phyloP scores from a whole-genome alignment of 768 basidiomycete genomes.

The Suillus sp. region DNA sequence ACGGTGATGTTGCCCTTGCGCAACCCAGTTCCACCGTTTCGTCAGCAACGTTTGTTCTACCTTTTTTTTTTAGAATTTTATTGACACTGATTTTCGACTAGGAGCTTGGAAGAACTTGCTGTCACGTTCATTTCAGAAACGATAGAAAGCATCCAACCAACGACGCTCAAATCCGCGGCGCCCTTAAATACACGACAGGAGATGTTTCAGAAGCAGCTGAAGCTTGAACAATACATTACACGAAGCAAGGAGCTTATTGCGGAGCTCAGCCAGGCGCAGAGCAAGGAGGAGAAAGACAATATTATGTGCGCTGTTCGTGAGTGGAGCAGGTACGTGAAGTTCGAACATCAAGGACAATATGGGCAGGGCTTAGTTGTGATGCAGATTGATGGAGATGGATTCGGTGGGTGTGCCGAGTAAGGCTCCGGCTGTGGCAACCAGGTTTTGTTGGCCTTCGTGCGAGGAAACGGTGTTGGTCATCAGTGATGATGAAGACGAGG shows the following conservation, averaged over 20 bases:
- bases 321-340: constrained; percentile 52
- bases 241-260: constrained; percentile 55
- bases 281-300: constrained; percentile 52
- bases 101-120: constrained; percentile 52
- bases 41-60: constrained; percentile 7
- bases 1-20: neutral
- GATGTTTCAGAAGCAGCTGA: constrained; percentile 49
- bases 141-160: constrained; percentile 45
- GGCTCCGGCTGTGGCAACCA: neutral
- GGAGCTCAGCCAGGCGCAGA: constrained; percentile 44
- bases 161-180: constrained; percentile 15
- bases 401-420: neutral
- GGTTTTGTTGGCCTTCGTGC: constrained; percentile 46
- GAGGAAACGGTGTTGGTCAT: constrained; percentile 46
- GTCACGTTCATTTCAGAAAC: constrained; percentile 60
- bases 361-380: constrained; percentile 8
- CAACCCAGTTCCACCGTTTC: constrained; percentile 2
- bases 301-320: constrained; percentile 50
- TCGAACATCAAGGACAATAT: neutral
- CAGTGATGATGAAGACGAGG: constrained; percentile 52
- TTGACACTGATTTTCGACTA: neutral
- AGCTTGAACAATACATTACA: constrained; percentile 52
- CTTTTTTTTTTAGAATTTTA: neutral
- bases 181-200: constrained; percentile 27
- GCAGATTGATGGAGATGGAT: constrained; percentile 18